phyloP scores from a whole-genome alignment of 129 eudicot species.

The Flaveria brownii region DNA sequence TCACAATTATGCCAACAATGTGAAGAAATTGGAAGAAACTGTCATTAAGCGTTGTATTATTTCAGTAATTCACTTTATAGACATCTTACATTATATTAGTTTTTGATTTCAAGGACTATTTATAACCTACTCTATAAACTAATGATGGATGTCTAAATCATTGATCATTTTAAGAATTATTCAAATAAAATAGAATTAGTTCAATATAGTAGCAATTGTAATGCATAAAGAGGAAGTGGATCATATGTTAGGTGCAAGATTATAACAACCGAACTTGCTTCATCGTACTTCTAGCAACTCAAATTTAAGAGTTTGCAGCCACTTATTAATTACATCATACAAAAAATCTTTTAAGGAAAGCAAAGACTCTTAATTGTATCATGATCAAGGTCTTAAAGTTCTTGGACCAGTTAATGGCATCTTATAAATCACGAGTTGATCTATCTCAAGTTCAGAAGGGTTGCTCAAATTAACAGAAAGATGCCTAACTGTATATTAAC shows the following conservation, averaged over 20 bases:
- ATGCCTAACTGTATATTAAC: background rate
- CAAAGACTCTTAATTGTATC: background rate
- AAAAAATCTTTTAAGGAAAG: background rate
- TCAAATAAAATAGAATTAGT: background rate
- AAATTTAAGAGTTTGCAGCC: background rate
- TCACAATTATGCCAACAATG: too few relatives aligned
- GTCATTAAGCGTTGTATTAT: background rate
- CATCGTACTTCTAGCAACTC: background rate
- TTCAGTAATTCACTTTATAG: background rate
- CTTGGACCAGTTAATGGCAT: slow-evolving; percentile 13
- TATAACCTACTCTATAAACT: too few relatives aligned
- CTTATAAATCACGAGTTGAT: too few relatives aligned
- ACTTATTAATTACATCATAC: background rate
- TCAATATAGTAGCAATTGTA: background rate
- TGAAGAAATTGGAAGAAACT: too few relatives aligned
- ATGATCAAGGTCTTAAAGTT: background rate
- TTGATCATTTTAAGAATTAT: background rate
- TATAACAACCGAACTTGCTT: background rate
- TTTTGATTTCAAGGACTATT: background rate
- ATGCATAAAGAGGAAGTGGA: background rate
- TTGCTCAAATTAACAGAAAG: slow-evolving; percentile 15
- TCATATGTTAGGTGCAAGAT: background rate
- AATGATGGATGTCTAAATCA: background rate
- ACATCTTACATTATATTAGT: background rate
- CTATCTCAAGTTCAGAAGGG: background rate